These are phyloP conservation scores for Colletotrichum tofieldiae DNA, from an alignment of 2,329 filamentous ascomycete genomes.

Conservation along the genomic window DNA sequence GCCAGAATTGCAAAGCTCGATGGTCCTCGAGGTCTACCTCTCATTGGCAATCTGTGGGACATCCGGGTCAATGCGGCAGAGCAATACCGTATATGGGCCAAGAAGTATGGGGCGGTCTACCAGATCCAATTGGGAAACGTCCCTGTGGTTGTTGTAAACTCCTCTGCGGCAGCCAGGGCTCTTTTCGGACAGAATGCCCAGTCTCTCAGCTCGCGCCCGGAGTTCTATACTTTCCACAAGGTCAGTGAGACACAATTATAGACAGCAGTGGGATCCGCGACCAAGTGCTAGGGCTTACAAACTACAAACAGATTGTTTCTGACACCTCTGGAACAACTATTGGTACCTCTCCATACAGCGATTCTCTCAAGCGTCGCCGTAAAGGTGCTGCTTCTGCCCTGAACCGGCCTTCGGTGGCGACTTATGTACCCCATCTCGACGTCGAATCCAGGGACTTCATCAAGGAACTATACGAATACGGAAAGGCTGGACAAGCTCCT, in stretches of 20 bases:
- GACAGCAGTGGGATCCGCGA: background rate
- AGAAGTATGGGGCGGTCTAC: conserved; percentile 64
- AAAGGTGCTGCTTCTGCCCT: conserved; percentile 77
- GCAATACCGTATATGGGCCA: conserved; percentile 70
- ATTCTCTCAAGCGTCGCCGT: conserved; percentile 74
- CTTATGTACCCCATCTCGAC: conserved; percentile 75
- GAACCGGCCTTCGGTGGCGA: conserved; percentile 75
- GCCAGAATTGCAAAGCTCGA: conserved; percentile 62
- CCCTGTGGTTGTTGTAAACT: conserved; percentile 70
- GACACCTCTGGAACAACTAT: conserved; percentile 79
- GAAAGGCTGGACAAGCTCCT: conserved; percentile 66
- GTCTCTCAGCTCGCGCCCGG: conserved; percentile 68
- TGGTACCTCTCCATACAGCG: conserved; percentile 77
- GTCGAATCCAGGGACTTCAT: conserved; percentile 76
- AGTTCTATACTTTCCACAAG: conserved; percentile 74
- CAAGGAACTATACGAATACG: conserved; percentile 72
- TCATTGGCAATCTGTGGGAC: conserved; percentile 70
- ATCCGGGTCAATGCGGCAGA: conserved; percentile 70
- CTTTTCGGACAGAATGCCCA: conserved; percentile 69
- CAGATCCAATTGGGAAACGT: conserved; percentile 72
- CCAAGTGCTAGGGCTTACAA: background rate
- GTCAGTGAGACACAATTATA: conserved; percentile 48
- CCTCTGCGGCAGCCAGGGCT: conserved; percentile 64
- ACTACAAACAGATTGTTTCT: conserved; percentile 66
- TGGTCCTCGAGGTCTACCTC: conserved; percentile 65